Evolutionary conservation across 805 yeast genomes (phyloP).

Genomic region (Pichia manshurica): DNA sequence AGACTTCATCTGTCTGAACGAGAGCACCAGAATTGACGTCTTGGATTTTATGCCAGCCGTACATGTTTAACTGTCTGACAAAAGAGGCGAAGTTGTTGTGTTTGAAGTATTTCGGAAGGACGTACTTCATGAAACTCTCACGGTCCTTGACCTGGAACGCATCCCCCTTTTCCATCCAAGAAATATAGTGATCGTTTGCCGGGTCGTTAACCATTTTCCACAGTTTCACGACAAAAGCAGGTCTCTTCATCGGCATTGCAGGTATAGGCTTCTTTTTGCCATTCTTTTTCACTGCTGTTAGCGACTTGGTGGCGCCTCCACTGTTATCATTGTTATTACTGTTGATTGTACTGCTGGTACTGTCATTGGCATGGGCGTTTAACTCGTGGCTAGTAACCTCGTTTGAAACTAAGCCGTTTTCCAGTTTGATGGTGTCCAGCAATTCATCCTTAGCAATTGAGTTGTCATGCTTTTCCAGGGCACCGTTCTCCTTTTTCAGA

Average conservation of each 20-base stretch:
- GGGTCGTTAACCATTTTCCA: conserved; percentile 95
- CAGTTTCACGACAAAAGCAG: conserved; percentile 87
- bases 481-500: neutral
- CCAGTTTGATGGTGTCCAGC: neutral
- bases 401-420: neutral
- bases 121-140: conserved; percentile 75
- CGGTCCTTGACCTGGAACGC: conserved; percentile 80
- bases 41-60: conserved; percentile 98
- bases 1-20: conserved; percentile 64
- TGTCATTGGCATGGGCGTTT: no score
- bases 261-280: conserved; percentile 13
- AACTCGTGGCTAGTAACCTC: neutral
- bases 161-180: conserved; percentile 83
- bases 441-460: neutral
- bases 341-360: no score
- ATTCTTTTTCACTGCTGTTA: neutral
- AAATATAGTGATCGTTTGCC: conserved; percentile 59
- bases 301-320: neutral
- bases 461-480: neutral
- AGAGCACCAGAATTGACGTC: conserved; percentile 77
- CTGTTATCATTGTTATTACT: no score
- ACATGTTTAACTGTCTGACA: conserved; percentile 94
- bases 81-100: conserved; percentile 93
- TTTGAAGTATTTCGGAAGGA: conserved; percentile 88
- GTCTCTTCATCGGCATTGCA: conserved; percentile 46